Conservation (phyloP, 345 rosid species). For the Camelina sativa region DNA sequence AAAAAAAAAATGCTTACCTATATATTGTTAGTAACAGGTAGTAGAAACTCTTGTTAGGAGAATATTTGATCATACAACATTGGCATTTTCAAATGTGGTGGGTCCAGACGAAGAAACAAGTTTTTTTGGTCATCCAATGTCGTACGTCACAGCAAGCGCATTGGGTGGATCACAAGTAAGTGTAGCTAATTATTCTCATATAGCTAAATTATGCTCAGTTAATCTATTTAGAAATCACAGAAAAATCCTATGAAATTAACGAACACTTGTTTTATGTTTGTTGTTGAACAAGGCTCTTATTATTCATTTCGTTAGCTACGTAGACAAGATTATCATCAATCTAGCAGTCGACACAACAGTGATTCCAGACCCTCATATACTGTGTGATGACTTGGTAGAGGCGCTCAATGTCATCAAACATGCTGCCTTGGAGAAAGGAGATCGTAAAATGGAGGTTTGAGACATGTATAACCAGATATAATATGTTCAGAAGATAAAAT, state of each 20-base stretch:
- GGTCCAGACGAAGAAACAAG: slow-evolving; percentile 62
- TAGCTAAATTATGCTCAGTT: background rate
- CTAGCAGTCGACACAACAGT: slow-evolving; percentile 61
- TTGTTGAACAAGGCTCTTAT: slow-evolving; percentile 75
- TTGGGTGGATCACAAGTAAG: slow-evolving; percentile 60
- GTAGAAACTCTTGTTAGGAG: slow-evolving; percentile 40
- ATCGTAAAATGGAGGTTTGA: slow-evolving; percentile 16
- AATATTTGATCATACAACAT: slow-evolving; percentile 44
- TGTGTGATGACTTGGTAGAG: slow-evolving; percentile 60
- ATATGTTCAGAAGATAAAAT: background rate
- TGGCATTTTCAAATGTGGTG: slow-evolving; percentile 56
- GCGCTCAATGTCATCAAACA: slow-evolving; percentile 54
- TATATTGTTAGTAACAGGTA: slow-evolving; percentile 28
- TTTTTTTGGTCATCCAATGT: slow-evolving; percentile 55
- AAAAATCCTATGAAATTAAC: background rate
- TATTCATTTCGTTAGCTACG: slow-evolving; percentile 67
- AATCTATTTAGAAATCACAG: background rate
- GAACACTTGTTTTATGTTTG: slow-evolving; percentile 16
- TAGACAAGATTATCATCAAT: slow-evolving; percentile 57
- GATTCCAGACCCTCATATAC: slow-evolving; percentile 63
- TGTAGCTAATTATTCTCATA: background rate
- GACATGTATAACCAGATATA: background rate
- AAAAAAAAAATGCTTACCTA: no score
- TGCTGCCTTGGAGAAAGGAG: slow-evolving; percentile 33
- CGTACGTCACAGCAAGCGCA: slow-evolving; percentile 58